A percentile compares a stretch with the other conserved stretches of the same genome.
phyloP scores from a whole-genome alignment of 176 grass and related monocot genomes.

The Stipa capillata region DNA sequence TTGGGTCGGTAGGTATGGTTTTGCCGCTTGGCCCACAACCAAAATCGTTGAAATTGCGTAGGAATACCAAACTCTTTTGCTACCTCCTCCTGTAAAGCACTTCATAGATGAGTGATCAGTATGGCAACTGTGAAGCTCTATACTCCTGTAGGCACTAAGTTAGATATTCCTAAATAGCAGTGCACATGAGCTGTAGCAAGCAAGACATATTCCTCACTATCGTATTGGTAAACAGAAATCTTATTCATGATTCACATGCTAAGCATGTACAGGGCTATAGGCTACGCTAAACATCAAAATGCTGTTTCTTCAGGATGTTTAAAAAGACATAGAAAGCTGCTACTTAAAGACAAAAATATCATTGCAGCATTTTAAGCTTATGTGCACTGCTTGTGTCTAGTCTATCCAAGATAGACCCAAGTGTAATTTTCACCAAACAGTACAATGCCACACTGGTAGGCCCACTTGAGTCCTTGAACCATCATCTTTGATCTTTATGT shows the following conservation, averaged over 20 bases:
- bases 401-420: not conserved
- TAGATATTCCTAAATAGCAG: not conserved
- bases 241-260: conserved; percentile 6
- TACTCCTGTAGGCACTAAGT: not conserved
- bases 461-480: conserved; percentile 2
- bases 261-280: not conserved
- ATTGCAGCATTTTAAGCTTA: not conserved
- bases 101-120: conserved; percentile 51
- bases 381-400: not conserved
- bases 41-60: conserved; percentile 84
- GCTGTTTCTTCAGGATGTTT: not conserved
- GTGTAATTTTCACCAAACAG: not conserved
- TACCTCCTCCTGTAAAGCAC: conserved; percentile 91
- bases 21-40: conserved; percentile 97
- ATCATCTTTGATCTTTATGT: not conserved
- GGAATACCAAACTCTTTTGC: conserved; percentile 90
- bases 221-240: not conserved
- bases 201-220: not conserved
- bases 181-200: not conserved
- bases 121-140: not conserved
- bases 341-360: not conserved
- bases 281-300: too few species aligned
- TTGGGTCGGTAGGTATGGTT: conserved; percentile 99
- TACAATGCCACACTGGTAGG: not conserved
- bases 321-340: not conserved